Base-by-base conservation (phyloP, 768 basidiomycete species). In the Solioccasus polychromus region DNA sequence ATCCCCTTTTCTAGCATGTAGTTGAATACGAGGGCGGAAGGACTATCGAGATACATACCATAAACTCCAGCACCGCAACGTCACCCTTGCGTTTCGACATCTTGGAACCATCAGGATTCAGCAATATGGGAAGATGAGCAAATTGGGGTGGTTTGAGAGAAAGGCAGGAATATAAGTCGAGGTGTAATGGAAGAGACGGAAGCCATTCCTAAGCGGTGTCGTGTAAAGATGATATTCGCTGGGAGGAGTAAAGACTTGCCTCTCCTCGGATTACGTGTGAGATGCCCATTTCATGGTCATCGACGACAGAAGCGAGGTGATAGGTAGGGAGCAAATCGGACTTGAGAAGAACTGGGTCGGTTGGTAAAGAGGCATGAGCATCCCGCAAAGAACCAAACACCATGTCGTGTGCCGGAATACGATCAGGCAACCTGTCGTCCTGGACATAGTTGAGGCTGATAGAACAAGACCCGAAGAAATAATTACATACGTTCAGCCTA, bases 231-330 rank as follows among this genome's bases (percentile, higher is more conserved):
- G 10, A 29, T 1, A n/a, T 34, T 5, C 8, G 22, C 26, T 20
- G 25, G 35, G n/a, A 6, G 19, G 4, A 7, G 18, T 28, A 25
- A 23, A 35, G 17, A 52, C 73, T 23, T 45, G 85, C 93, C 78
- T 97, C 94, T 39, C 96, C 96, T 22, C 96, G 81, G 2, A 98
- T 68, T 5, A 98, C 94, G 67, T 98, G 96, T 0, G 92, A 91
- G 19, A 99, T 91, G 1, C 84, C 85, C 96, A 99, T 99, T 56
- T 85, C 82, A 56, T 92, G 82, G 67, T 99, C 96, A 54, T 99
- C 96, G 0, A 95, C 91, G 0, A 98, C 91, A 18, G 85, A 93
- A 0, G 96, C 95, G 5, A 99, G 77, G 53, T 98, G 96, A 61
- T 99, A 99, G 0, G 95, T 98, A 5, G 96, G 96, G 62, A 88